phyloP scores from a whole-genome alignment of 2,329 filamentous ascomycete genomes.

The Microsporum audouinii region DNA sequence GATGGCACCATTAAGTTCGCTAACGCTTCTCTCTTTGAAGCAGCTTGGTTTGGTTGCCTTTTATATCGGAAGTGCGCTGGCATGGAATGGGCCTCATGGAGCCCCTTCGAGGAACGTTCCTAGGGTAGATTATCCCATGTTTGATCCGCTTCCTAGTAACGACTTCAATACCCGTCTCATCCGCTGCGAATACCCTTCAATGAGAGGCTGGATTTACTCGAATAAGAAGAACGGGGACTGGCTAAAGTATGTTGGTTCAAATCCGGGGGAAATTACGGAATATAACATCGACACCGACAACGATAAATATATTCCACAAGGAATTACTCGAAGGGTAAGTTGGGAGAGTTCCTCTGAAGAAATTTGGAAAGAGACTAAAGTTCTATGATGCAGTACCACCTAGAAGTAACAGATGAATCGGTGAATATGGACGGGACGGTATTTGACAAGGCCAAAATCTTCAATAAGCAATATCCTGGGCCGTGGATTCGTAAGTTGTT shows the following conservation, averaged over 20 bases:
- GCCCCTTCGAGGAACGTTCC: slow-evolving; percentile 1
- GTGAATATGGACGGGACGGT: slow-evolving; percentile 11
- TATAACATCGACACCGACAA: slow-evolving; percentile 12
- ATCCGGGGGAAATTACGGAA: slow-evolving; percentile 1
- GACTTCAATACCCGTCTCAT: slow-evolving; percentile 10
- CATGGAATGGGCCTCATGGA: background rate
- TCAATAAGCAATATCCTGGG: slow-evolving; percentile 12
- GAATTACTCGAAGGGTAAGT: slow-evolving; percentile 10
- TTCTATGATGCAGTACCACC: slow-evolving; percentile 2
- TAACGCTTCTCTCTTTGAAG: background rate
- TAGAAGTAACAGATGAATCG: slow-evolving; percentile 8
- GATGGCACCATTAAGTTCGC: background rate
- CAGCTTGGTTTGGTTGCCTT: background rate
- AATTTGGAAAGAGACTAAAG: background rate
- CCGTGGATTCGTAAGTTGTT: slow-evolving; percentile 12
- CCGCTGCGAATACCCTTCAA: slow-evolving; percentile 9
- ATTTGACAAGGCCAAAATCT: slow-evolving; percentile 10
- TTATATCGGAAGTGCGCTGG: background rate
- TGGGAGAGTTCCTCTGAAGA: no score
- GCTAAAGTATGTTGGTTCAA: slow-evolving; percentile 8
- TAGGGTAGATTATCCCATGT: background rate
- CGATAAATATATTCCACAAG: slow-evolving; percentile 11
- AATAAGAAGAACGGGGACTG: slow-evolving; percentile 9
- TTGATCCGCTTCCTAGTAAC: slow-evolving; percentile 7
- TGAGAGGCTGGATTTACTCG: slow-evolving; percentile 11